These are phyloP conservation scores for Chaetomiaceae sp. DNA, from an alignment of 2,329 filamentous ascomycete species.

Conservation along the genomic window DNA sequence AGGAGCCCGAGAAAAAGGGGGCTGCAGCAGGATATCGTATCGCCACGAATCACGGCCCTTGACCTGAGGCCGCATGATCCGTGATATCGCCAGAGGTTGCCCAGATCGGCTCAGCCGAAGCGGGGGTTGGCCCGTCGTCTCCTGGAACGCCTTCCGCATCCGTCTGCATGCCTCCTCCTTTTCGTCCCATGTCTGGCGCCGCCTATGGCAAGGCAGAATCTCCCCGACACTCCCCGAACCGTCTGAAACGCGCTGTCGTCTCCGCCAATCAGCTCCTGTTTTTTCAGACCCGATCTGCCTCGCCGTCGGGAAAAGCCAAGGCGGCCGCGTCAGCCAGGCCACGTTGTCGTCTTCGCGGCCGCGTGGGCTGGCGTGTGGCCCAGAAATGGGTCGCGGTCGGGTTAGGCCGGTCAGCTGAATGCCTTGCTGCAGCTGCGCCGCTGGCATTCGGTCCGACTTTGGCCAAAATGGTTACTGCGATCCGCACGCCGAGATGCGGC, in stretches of 20 bases:
- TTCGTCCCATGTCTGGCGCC: not conserved
- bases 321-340: constrained; percentile 7
- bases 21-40: constrained; percentile 14
- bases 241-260: constrained; percentile 1
- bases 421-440: constrained; percentile 1
- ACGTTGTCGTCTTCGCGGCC: constrained; percentile 5
- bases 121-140: constrained; percentile 16
- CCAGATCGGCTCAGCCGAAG: constrained; percentile 14
- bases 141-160: constrained; percentile 8
- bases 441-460: constrained; percentile 16
- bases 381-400: constrained; percentile 10
- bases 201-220: constrained; percentile 15
- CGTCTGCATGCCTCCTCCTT: constrained; percentile 2
- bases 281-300: constrained; percentile 10
- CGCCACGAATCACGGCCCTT: constrained; percentile 18
- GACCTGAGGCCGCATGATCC: constrained; percentile 10
- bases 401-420: constrained; percentile 3
- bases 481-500: constrained; percentile 3
- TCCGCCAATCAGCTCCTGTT: constrained; percentile 1
- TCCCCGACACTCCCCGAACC: constrained; percentile 11
- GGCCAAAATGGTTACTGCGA: constrained; percentile 9
- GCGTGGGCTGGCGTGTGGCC: constrained; percentile 7
- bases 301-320: constrained; percentile 8
- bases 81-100: constrained; percentile 11
- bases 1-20: constrained; percentile 11